These are phyloP conservation scores for Hypoxylon fragiforme DNA, from an alignment of 495 filamentous ascomycete genomes.

Conservation along the genomic window DNA sequence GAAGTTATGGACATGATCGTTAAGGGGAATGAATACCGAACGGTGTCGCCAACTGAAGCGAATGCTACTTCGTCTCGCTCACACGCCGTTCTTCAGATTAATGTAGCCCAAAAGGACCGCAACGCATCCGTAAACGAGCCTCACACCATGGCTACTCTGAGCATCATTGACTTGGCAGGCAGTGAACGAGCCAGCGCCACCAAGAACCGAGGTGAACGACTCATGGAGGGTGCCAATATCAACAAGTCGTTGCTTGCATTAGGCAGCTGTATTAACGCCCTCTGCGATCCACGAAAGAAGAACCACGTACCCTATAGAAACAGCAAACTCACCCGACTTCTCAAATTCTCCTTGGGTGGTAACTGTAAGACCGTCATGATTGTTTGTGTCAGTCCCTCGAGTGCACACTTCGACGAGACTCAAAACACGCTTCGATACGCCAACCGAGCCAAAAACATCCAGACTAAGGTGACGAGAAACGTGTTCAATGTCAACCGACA, in stretches of 20 bases:
- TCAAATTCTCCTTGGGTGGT: conserved; percentile 96
- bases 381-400: conserved; percentile 95
- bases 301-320: conserved; percentile 98
- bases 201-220: conserved; percentile 89
- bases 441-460: conserved; percentile 98
- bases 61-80: conserved; percentile 98
- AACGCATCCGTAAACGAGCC: conserved; percentile 94
- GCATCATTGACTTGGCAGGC: conserved; percentile 96
- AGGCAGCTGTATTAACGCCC: conserved; percentile 97
- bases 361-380: conserved; percentile 99
- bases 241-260: conserved; percentile 96
- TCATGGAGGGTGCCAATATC: conserved; percentile 97
- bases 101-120: conserved; percentile 88
- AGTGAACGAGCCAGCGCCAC: conserved; percentile 96
- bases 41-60: conserved; percentile 95
- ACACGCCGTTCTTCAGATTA: conserved; percentile 98
- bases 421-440: conserved; percentile 98
- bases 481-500: conserved; percentile 99
- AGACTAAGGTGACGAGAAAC: conserved; percentile 97
- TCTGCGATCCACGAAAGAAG: conserved; percentile 89
- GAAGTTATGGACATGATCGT: conserved; percentile 99
- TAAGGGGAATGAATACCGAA: conserved; percentile 88
- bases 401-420: conserved; percentile 96
- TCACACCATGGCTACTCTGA: conserved; percentile 95
- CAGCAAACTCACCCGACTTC: conserved; percentile 91